Evolutionary conservation across 2,329 filamentous ascomycete species (phyloP), one percentile per base, ranked within the genome.

Genomic region (Conoideocrella luteorostrata): DNA sequence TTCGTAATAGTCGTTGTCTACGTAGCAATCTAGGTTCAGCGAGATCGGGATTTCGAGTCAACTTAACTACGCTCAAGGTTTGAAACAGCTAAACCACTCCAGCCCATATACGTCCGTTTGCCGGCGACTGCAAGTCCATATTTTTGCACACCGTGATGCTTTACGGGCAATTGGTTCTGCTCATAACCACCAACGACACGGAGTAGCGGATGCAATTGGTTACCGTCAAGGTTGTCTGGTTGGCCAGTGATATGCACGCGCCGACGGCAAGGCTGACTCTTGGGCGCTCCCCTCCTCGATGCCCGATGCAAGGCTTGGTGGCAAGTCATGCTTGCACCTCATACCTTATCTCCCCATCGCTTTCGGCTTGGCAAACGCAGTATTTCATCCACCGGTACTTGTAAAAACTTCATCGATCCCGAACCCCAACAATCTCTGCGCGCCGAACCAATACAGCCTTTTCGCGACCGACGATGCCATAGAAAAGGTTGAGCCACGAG

Each of bases 401-500:
- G 13, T 20, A 13, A 22, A 36, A 29, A 29, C 26, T 29, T 29
- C 26, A 29, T 20, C 33, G 13, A 36, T 20, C 33, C 17, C 33
- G 17, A 20, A 18, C 5, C 13, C 33, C 17, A 36, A 6, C 12
- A 18, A 17, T 34, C 32, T 34, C 15, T 18, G 32, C 32, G 15
- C 32, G 32, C 15, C 9, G 32, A 36, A 22, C 9, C 33, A 36
- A 36, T 36, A 36, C 33, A 20, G 13, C 9, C 33, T 7, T 18
- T 20, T 5, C 13, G 33, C 33, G 33, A 36, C 18, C 33, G 17
- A 20, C 33, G 33, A 36, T 36, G 33, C 33, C 9, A 17, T 18
- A 36, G 20, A 36, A 36, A 20, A 36, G 9, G 20, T 36, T 36
- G 17, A 36, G 30, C 21, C 39, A 30, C 30, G 40, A 50, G 21